phyloP scores from a whole-genome alignment of 2,329 filamentous ascomycete species.

The Emmonsiellopsis sp. region DNA sequence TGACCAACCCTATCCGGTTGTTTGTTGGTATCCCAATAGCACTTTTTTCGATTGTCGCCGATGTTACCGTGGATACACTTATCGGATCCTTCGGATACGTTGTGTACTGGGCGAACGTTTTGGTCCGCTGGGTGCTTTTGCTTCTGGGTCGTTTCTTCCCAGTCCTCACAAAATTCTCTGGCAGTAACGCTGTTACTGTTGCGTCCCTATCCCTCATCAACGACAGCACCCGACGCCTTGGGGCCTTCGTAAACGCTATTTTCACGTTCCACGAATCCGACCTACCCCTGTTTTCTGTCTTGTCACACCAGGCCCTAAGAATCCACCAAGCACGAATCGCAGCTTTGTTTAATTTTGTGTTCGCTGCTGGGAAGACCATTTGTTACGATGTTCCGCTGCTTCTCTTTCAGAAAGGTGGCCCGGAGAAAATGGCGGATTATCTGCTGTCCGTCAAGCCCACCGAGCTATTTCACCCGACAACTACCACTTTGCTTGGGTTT shows the following conservation, averaged over 20 bases:
- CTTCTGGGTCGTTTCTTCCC: slow-evolving; percentile 27
- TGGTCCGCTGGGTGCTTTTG: slow-evolving; percentile 23
- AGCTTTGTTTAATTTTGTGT: slow-evolving; percentile 31
- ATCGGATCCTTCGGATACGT: slow-evolving; percentile 54
- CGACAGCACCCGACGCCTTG: slow-evolving; percentile 30
- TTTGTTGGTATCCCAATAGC: slow-evolving; percentile 60
- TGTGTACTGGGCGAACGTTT: slow-evolving; percentile 30
- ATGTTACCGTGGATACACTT: slow-evolving; percentile 65
- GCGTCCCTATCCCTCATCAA: slow-evolving; percentile 34
- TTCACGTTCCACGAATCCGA: slow-evolving; percentile 45
- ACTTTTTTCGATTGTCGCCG: slow-evolving; percentile 63
- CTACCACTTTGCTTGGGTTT: slow-evolving; percentile 12
- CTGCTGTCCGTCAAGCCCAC: not conserved
- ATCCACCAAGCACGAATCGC: slow-evolving; percentile 48
- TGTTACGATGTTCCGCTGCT: slow-evolving; percentile 28
- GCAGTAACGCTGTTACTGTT: slow-evolving; percentile 27
- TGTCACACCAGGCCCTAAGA: slow-evolving; percentile 62
- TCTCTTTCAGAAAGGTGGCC: slow-evolving; percentile 4
- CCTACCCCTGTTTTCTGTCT: slow-evolving; percentile 65
- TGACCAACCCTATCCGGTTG: slow-evolving; percentile 66
- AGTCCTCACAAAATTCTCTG: slow-evolving; percentile 25
- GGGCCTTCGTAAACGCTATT: slow-evolving; percentile 28
- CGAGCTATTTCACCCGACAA: not conserved
- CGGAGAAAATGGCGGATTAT: slow-evolving; percentile 1
- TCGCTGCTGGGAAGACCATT: slow-evolving; percentile 33